Evolutionary conservation across 441 rosid species (phyloP).

Genomic region (Metrosideros polymorpha): DNA sequence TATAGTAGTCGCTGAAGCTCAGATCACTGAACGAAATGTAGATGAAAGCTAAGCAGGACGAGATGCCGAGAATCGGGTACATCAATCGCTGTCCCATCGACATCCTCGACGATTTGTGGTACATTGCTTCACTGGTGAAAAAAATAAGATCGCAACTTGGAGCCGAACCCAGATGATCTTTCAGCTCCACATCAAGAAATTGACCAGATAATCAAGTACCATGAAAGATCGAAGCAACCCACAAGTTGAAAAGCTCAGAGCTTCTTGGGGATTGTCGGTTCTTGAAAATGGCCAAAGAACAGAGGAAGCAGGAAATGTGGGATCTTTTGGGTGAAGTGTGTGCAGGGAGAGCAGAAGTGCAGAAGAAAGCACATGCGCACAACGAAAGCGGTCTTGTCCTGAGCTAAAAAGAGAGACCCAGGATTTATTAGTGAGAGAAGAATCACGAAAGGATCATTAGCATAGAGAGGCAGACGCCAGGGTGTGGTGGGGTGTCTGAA

Average conservation of each 20-base stretch:
- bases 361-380: not conserved
- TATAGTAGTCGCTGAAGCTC: constrained; percentile 19
- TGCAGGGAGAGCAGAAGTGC: not conserved
- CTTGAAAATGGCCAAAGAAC: not conserved
- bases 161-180: not conserved
- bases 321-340: not conserved
- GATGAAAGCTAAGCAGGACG: constrained; percentile 8
- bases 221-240: not conserved
- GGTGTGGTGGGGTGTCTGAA: not conserved
- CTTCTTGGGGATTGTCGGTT: not conserved
- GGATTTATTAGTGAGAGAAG: too few species aligned
- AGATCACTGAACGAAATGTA: constrained; percentile 30
- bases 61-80: constrained; percentile 9
- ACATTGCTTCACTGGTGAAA: not conserved
- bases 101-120: constrained; percentile 6
- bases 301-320: not conserved
- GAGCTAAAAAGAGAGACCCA: not conserved
- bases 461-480: not conserved
- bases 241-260: not conserved
- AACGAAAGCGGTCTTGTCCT: not conserved
- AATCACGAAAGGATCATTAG: not conserved
- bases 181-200: not conserved
- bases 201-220: not conserved
- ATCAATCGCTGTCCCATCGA: not conserved
- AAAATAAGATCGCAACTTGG: not conserved